Evolutionary conservation across 2,329 filamentous ascomycete species (phyloP).

Genomic region (Hypoxylon sp.): DNA sequence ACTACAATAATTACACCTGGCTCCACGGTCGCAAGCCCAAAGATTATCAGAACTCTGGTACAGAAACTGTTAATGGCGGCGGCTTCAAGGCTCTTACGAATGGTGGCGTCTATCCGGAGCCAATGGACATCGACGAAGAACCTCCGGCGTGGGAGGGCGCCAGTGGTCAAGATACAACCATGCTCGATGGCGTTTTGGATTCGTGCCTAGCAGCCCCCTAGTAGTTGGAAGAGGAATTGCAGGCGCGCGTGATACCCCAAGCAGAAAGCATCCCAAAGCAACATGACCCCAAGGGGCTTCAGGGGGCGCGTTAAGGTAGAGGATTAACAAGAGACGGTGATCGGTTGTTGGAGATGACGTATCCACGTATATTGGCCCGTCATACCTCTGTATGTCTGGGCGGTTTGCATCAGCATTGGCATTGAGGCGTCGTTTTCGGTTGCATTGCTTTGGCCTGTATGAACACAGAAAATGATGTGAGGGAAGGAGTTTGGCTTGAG

Average conservation of each 20-base stretch:
- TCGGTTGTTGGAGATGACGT: neutral
- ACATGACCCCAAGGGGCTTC: no score
- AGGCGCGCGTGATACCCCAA: neutral
- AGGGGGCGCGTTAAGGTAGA: no score
- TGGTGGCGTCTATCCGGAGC: constrained; percentile 63
- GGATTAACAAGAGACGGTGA: constrained; percentile 2
- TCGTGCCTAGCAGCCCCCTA: constrained; percentile 65
- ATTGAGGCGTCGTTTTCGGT: constrained; percentile 35
- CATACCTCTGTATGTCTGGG: constrained; percentile 4
- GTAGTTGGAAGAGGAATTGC: constrained; percentile 33
- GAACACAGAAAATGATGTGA: constrained; percentile 34
- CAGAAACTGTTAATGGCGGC: constrained; percentile 53
- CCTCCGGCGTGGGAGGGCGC: constrained; percentile 73
- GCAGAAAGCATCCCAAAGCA: neutral
- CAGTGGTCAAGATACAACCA: constrained; percentile 64
- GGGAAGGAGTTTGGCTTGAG: constrained; percentile 31
- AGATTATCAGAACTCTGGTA: constrained; percentile 51
- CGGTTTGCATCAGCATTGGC: constrained; percentile 38
- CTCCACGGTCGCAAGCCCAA: constrained; percentile 58
- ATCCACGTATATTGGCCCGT: constrained; percentile 13
- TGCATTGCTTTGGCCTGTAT: constrained; percentile 39
- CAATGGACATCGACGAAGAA: constrained; percentile 73
- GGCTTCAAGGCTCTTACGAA: constrained; percentile 61
- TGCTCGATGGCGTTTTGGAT: constrained; percentile 71
- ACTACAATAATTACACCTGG: constrained; percentile 73